These are phyloP conservation scores for Neofusicoccum ribis DNA, from an alignment of 2,329 filamentous ascomycete species.

Conservation along the genomic window DNA sequence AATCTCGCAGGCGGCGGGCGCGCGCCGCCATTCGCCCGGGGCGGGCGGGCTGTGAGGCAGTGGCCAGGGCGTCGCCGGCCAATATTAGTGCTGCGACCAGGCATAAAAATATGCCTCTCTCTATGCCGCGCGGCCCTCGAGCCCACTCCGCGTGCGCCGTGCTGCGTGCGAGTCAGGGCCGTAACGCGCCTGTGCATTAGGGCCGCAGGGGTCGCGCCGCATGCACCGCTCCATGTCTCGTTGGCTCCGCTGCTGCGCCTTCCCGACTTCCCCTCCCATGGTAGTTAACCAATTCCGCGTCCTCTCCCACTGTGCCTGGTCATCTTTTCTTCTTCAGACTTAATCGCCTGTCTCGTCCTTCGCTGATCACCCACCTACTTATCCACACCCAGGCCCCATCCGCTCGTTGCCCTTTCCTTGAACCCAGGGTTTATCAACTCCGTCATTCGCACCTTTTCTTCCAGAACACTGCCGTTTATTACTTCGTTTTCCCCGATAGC, in stretches of 20 bases:
- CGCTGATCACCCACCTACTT: constrained; percentile 42
- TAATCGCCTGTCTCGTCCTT: constrained; percentile 39
- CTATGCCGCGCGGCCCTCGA: constrained; percentile 37
- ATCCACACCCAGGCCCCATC: constrained; percentile 37
- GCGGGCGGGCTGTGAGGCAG: constrained; percentile 10
- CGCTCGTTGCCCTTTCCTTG: constrained; percentile 38
- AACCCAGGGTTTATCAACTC: constrained; percentile 45
- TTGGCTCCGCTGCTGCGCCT: constrained; percentile 41
- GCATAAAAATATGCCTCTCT: constrained; percentile 32
- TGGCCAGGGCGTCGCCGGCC: constrained; percentile 14
- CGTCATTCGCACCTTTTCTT: constrained; percentile 39
- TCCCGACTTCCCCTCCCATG: constrained; percentile 25
- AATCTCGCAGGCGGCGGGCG: constrained; percentile 20
- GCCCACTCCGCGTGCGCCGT: constrained; percentile 18
- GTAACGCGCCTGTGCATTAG: constrained; percentile 18
- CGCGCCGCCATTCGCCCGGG: constrained; percentile 17
- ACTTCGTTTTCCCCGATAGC: constrained; percentile 38
- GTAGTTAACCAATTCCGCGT: constrained; percentile 38
- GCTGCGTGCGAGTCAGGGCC: constrained; percentile 21
- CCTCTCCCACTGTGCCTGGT: constrained; percentile 39
- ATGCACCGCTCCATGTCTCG: constrained; percentile 34
- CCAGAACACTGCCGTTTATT: constrained; percentile 31
- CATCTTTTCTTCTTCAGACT: constrained; percentile 45
- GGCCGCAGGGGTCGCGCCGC: constrained; percentile 31
- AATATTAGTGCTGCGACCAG: constrained; percentile 33